Evolutionary conservation across 495 filamentous ascomycete genomes (phyloP), one percentile per base, ranked within the genome.

Genomic region (Aspergillus ellipticus): DNA sequence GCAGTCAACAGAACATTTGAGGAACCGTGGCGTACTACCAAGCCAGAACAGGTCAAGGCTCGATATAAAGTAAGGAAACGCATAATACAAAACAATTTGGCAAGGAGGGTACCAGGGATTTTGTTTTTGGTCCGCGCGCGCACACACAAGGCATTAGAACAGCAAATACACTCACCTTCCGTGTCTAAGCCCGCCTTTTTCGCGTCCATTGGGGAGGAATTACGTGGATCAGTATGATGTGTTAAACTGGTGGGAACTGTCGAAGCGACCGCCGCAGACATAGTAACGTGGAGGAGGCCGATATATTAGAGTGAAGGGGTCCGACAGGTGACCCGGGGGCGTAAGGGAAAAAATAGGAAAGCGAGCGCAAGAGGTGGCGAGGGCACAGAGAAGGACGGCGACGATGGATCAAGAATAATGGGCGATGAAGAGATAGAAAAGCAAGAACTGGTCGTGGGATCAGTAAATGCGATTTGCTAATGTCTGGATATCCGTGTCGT

Each of bases 231-330:
- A 48, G 67, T 47, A 63, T 63, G 68, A 58, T 61, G 62, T 37
- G 66, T 41, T 37, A 75, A 61, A 48, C 48, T 69, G 55, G 68
- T 68, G 50, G 75, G 66, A 43, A 66, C 65, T 53, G 69, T 68
- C 55, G 72, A 63, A 57, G 75, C 73, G 58, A 80, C 76, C 39
- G 71, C 74, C 62, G 75, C 73, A 68, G 77, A 78, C 76, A 80
- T 79, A 45, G 52, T 65, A 54, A 24, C 16, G 51, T 52, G 55
- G 41, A 50, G 37, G 29, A 51, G 53, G 45, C 19, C 48, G 53
- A 51, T 58, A 46, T 56, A 60, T 59, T 55, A 60, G 51, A 49
- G 29, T 49, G 54, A 47, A 49, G 52, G 35, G 43, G 51, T 45
- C 52, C 52, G 57, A 54, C 58, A 62, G 51, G 57, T 50, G 54